A percentile compares a stretch with the other conserved stretches of the same genome.
phyloP scores from a whole-genome alignment of 805 yeast species.

The Lachancea quebecensis region DNA sequence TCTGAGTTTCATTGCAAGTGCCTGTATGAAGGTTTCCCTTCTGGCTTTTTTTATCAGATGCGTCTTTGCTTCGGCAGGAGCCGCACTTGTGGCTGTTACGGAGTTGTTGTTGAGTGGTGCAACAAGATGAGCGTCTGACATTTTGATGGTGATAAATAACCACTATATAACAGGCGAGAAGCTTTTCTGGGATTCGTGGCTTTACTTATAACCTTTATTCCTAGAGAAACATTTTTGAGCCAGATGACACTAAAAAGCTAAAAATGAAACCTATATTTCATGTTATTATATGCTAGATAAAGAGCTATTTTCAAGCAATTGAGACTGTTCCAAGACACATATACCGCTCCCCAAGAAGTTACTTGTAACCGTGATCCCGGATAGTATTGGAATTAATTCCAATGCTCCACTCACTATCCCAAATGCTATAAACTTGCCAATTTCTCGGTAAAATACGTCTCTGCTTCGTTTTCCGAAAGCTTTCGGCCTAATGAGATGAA shows the following conservation, averaged over 20 bases:
- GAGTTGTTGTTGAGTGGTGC: background rate
- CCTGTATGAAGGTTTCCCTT: background rate
- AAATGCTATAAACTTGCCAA: conserved; percentile 25
- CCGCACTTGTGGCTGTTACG: background rate
- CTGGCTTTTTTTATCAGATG: background rate
- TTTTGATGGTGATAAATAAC: background rate
- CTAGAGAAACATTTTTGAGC: too few relatives aligned
- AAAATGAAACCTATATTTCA: too few relatives aligned
- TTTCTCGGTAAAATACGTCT: conserved; percentile 5
- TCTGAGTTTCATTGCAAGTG: background rate
- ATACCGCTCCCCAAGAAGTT: conserved; percentile 23
- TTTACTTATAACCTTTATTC: too few relatives aligned
- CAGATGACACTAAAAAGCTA: too few relatives aligned
- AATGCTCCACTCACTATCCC: conserved; percentile 24
- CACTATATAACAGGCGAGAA: too few relatives aligned
- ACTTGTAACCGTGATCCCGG: conserved; percentile 22
- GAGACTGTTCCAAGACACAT: conserved; percentile 16
- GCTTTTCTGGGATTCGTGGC: too few relatives aligned
- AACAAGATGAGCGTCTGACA: background rate
- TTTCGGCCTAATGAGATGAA: background rate
- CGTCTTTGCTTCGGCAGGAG: too few relatives aligned
- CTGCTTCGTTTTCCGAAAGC: conserved; percentile 1
- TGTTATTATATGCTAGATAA: too few relatives aligned
- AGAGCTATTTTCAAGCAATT: background rate
- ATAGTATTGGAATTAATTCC: conserved; percentile 25